phyloP scores from a whole-genome alignment of 306 rosid genomes.

The Abrus pulchellus region DNA sequence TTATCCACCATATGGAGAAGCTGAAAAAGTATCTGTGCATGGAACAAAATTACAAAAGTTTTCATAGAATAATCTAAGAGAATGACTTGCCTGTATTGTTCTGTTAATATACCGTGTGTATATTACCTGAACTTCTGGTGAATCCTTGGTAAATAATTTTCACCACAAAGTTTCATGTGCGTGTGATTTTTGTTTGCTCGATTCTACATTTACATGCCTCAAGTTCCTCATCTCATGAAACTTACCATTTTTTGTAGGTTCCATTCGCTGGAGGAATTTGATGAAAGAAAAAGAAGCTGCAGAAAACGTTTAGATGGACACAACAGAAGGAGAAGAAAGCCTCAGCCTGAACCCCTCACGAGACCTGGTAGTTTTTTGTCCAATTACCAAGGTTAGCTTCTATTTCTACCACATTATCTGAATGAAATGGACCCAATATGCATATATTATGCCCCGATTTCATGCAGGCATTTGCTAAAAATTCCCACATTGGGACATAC shows the following conservation, averaged over 20 bases:
- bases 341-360: constrained; percentile 60
- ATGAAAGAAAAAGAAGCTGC: constrained; percentile 85
- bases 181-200: constrained; percentile 24
- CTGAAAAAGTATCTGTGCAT: constrained; percentile 16
- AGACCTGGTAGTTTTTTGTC: constrained; percentile 61
- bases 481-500: constrained; percentile 46
- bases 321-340: constrained; percentile 79
- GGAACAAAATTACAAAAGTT: constrained; percentile 8
- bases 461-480: constrained; percentile 42
- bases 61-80: constrained; percentile 20
- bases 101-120: constrained; percentile 23
- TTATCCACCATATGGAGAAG: not conserved
- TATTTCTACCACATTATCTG: constrained; percentile 40
- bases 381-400: constrained; percentile 65
- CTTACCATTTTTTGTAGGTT: constrained; percentile 55
- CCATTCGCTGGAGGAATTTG: constrained; percentile 81
- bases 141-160: constrained; percentile 6
- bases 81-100: constrained; percentile 26
- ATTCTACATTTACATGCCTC: not conserved
- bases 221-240: not conserved
- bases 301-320: constrained; percentile 87
- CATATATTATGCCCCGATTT: constrained; percentile 43
- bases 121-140: constrained; percentile 11
- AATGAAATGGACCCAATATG: constrained; percentile 43
- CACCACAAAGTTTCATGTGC: not conserved